A percentile compares a stretch with the other conserved stretches of the same genome.
Conservation (phyloP, 805 yeast genomes). For the Ogataea pini region DNA sequence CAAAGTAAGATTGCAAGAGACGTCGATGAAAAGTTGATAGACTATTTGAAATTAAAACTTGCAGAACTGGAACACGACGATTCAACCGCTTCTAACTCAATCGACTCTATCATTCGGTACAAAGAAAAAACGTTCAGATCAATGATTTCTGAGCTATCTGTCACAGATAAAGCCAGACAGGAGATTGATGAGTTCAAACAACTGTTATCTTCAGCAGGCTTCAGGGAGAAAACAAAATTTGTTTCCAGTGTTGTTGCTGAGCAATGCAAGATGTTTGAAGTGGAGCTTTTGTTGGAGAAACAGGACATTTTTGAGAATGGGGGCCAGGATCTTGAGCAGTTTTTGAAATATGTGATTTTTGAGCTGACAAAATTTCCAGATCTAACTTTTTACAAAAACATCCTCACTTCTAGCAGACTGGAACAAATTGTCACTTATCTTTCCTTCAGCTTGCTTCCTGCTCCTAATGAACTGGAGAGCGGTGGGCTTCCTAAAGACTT, state of each 20-base stretch:
- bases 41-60: constrained; percentile 13
- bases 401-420: constrained; percentile 14
- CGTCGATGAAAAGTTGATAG: constrained; percentile 9
- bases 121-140: constrained; percentile 20
- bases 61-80: constrained; percentile 14
- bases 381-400: constrained; percentile 10
- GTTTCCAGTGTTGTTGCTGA: constrained; percentile 8
- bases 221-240: constrained; percentile 8
- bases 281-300: constrained; percentile 7
- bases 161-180: constrained; percentile 15
- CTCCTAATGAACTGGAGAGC: constrained; percentile 2
- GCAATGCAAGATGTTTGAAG: constrained; percentile 6
- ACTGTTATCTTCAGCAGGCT: constrained; percentile 4
- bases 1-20: constrained; percentile 18
- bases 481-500: constrained; percentile 14
- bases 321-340: constrained; percentile 4
- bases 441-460: constrained; percentile 5
- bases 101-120: constrained; percentile 14
- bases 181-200: constrained; percentile 17
- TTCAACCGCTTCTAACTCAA: constrained; percentile 14
- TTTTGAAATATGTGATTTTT: constrained; percentile 11
- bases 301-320: constrained; percentile 10
- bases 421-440: constrained; percentile 16
- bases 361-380: constrained; percentile 16
- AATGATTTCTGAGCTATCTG: constrained; percentile 18